A percentile compares a stretch with the other conserved stretches of the same genome.
These are phyloP conservation scores for Bryopsis sp. DNA, from an alignment of 139 green algal genomes.

Conservation along the genomic window DNA sequence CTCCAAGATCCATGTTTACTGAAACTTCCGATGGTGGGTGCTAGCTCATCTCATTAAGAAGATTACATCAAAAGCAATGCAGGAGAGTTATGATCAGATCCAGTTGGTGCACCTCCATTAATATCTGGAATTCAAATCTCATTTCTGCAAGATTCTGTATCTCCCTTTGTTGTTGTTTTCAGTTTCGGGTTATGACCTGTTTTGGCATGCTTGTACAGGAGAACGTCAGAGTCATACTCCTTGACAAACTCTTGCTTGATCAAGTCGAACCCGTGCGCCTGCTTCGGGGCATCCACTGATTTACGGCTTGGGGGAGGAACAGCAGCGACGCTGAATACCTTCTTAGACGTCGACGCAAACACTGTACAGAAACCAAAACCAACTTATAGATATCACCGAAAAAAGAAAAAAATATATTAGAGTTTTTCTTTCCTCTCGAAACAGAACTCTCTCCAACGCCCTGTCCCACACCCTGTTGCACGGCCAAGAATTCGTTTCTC, in stretches of 20 bases:
- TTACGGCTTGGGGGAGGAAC: too few relatives aligned
- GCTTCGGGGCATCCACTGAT: slow-evolving; percentile 25
- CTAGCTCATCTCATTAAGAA: not conserved
- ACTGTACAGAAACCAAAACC: too few relatives aligned
- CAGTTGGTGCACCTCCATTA: not conserved
- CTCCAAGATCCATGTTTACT: too few relatives aligned
- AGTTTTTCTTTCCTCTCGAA: too few relatives aligned
- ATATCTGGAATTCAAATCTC: not conserved
- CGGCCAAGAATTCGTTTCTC: too few relatives aligned
- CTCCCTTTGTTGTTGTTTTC: not conserved
- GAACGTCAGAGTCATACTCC: slow-evolving; percentile 73
- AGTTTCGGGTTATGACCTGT: slow-evolving; percentile 33
- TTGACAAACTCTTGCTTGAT: slow-evolving; percentile 66
- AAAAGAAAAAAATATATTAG: too few relatives aligned
- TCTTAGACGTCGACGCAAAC: too few relatives aligned
- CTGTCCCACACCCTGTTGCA: too few relatives aligned
- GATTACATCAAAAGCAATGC: not conserved
- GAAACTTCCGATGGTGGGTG: too few relatives aligned
- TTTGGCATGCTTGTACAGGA: slow-evolving; percentile 75
- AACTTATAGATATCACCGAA: too few relatives aligned
- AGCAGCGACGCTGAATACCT: too few relatives aligned
- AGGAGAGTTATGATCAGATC: not conserved
- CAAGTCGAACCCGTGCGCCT: slow-evolving; percentile 76
- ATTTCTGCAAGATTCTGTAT: not conserved
- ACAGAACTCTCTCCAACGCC: too few relatives aligned